A percentile compares a stretch with the other conserved stretches of the same genome.
These are phyloP conservation scores for Alternaria longipes DNA, from an alignment of 2,329 filamentous ascomycete genomes.

Conservation along the genomic window DNA sequence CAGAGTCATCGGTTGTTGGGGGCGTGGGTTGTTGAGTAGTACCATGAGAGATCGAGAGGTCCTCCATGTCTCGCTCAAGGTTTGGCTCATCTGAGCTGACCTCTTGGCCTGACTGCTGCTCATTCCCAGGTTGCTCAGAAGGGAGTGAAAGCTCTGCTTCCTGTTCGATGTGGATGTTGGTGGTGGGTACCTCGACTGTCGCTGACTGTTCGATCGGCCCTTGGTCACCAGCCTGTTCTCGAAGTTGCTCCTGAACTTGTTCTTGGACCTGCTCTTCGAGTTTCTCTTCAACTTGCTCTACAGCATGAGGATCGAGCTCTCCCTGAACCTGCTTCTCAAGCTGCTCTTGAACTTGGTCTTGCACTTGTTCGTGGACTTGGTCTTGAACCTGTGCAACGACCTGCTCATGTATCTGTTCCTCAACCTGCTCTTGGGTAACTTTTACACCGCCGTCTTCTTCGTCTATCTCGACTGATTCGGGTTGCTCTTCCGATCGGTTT, in stretches of 20 bases:
- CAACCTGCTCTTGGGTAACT: conserved; percentile 15
- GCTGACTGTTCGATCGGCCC: conserved; percentile 8
- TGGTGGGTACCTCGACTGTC: conserved; percentile 5
- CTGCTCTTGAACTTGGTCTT: conserved; percentile 24
- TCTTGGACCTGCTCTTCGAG: conserved; percentile 16
- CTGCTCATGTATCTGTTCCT: conserved; percentile 15
- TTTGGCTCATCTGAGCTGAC: conserved; percentile 3
- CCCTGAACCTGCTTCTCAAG: conserved; percentile 7
- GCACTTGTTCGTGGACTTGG: conserved; percentile 23
- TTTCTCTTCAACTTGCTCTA: conserved; percentile 18
- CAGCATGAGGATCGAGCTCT: conserved; percentile 1
- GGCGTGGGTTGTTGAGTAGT: conserved; percentile 27
- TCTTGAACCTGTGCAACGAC: conserved; percentile 16
- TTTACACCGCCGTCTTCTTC: conserved; percentile 18
- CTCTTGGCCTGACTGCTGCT: background rate
- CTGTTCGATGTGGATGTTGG: conserved; percentile 14
- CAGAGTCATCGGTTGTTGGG: conserved; percentile 26
- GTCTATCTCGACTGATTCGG: background rate
- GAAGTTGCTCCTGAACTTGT: conserved; percentile 16
- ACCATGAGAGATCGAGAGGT: conserved; percentile 30
- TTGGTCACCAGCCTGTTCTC: conserved; percentile 9
- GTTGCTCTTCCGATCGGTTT: conserved; percentile 10
- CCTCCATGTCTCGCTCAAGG: conserved; percentile 30
- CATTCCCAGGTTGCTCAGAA: conserved; percentile 1
- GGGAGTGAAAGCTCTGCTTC: conserved; percentile 3